phyloP scores from a whole-genome alignment of 495 filamentous ascomycete species.

The Aspergillus heteromorphus region DNA sequence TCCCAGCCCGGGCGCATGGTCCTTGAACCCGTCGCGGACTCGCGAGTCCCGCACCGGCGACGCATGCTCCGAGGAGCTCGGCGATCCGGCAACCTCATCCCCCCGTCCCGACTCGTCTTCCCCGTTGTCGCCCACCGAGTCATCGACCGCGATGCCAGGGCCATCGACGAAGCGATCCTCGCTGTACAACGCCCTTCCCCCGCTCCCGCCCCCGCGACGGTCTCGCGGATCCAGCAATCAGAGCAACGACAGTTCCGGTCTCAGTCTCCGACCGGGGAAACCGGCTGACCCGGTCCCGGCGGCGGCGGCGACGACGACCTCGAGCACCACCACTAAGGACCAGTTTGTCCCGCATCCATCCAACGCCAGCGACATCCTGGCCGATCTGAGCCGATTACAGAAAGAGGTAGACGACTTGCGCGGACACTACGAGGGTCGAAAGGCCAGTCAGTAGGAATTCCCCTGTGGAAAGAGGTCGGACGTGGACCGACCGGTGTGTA shows the following conservation, averaged over 20 bases:
- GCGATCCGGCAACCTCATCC: neutral
- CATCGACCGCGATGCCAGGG: slow-evolving; percentile 1
- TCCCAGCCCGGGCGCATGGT: slow-evolving; percentile 28
- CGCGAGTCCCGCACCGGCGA: slow-evolving; percentile 6
- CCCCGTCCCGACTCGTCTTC: neutral
- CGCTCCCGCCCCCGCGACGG: slow-evolving; percentile 58
- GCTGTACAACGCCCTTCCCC: slow-evolving; percentile 31
- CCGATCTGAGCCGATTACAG: slow-evolving; percentile 61
- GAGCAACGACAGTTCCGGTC: slow-evolving; percentile 31
- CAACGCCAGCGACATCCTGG: slow-evolving; percentile 54
- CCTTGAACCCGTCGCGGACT: slow-evolving; percentile 16
- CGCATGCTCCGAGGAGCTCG: slow-evolving; percentile 2
- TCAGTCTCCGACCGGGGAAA: slow-evolving; percentile 16
- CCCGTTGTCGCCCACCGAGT: neutral
- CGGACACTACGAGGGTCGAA: slow-evolving; percentile 45
- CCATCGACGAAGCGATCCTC: slow-evolving; percentile 22
- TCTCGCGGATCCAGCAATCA: slow-evolving; percentile 51
- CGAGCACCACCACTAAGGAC: neutral
- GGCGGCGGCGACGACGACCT: slow-evolving; percentile 9
- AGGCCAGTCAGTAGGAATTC: slow-evolving; percentile 7
- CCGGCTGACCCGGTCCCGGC: slow-evolving; percentile 1
- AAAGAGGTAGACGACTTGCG: slow-evolving; percentile 67
- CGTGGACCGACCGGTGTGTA: neutral
- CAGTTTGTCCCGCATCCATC: slow-evolving; percentile 23
- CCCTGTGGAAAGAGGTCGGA: slow-evolving; percentile 15